Conservation (phyloP, 1,284 basidiomycete genomes). For the Heliocybe sulcata region DNA sequence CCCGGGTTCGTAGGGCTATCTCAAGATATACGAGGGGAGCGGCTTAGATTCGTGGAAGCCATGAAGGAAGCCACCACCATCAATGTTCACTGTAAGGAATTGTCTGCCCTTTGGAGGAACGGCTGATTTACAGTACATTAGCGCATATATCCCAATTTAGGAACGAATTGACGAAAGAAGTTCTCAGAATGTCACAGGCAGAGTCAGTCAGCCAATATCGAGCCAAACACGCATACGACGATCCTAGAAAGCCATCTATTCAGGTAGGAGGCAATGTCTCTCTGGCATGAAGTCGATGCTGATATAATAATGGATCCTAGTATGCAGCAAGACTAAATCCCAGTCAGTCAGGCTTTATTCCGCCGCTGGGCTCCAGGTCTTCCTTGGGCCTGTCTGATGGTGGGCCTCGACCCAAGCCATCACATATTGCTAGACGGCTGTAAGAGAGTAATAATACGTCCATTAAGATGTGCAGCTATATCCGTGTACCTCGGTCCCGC, state of each 20-base stretch:
- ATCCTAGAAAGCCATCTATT: no score
- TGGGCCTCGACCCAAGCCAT: not conserved
- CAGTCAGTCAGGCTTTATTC: not conserved
- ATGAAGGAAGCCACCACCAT: slow-evolving; percentile 87
- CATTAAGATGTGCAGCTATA: no score
- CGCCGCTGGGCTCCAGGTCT: not conserved
- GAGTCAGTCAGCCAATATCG: slow-evolving; percentile 24
- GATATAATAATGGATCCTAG: not conserved
- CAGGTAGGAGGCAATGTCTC: no score
- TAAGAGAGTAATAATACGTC: not conserved
- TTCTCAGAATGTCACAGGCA: slow-evolving; percentile 67
- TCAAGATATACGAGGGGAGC: slow-evolving; percentile 76
- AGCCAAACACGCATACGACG: not conserved
- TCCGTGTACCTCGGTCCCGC: no score
- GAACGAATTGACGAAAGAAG: slow-evolving; percentile 68
- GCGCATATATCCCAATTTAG: slow-evolving; percentile 83
- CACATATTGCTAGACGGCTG: not conserved
- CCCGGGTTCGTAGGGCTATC: slow-evolving; percentile 49
- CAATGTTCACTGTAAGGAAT: slow-evolving; percentile 64
- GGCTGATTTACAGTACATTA: slow-evolving; percentile 20
- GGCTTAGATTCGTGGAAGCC: slow-evolving; percentile 80
- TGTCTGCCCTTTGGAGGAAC: not conserved
- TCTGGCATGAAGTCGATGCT: not conserved
- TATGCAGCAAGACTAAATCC: not conserved
- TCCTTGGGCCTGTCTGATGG: not conserved